Evolutionary conservation across 129 eudicot species (phyloP), one percentile per base, ranked within the genome.

Genomic region (Mikania micrantha): DNA sequence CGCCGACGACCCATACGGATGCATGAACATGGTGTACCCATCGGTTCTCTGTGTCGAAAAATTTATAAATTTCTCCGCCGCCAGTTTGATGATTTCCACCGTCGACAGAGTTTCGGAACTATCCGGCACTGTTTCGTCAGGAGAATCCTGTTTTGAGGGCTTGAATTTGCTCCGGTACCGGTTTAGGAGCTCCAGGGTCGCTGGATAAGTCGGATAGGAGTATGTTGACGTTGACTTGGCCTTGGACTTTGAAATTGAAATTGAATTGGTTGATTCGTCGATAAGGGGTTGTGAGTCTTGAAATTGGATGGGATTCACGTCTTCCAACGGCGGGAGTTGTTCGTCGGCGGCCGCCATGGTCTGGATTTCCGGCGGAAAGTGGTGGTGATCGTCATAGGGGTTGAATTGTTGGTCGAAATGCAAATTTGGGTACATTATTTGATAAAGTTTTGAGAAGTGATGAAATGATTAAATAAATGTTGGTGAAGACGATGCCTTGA

Each of bases 61-160:
- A 17, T 71, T 79, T 41, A 88, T 83, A 71, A 69, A 85, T 57
- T 80, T 80, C 47, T 85, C 89, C 31, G 87, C 91, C 4, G 91
- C 89, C 38, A 83, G 13, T 66, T 80, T 78, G 32, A 83, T 38
- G 7, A 88, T 81, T 15, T 88, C 85, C 42, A 70, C 87, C n/a
- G 81, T 77, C 4, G 87, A 83, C 17, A 80, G 56, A n/a, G 52
- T 82, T 38, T n/a, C 48, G 35, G 21, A 11, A 39, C 9, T 2
- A 5, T 38, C 60, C 13, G 53, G 8, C 56, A 11, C 45, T 1
- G 0, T 64, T 61, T 71, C 74, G 21, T 45, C 27, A 21, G 9
- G 8, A 8, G 27, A 64, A 17, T 7, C 31, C 67, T 17, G 36
- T n/a, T n/a, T n/a, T n/a, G n/a, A n/a, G n/a, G n/a, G n/a, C 60